These are phyloP conservation scores for Acacia melanoxylon DNA, from an alignment of 306 rosid species.

Conservation along the genomic window DNA sequence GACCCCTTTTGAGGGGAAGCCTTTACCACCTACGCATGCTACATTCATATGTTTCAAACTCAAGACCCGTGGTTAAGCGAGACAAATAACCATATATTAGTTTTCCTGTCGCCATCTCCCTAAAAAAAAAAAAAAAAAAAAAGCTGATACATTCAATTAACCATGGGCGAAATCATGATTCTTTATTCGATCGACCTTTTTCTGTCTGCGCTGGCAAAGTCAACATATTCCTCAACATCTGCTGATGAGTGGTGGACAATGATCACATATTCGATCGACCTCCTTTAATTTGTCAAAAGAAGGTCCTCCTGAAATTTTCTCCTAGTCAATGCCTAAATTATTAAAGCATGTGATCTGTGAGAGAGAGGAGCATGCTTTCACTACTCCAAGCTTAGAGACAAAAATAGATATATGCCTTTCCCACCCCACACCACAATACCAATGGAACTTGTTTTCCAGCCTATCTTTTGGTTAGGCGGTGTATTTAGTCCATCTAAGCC, in stretches of 20 bases:
- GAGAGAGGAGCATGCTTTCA: constrained; percentile 9
- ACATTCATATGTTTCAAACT: no score
- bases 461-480: no score
- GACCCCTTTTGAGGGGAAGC: no score
- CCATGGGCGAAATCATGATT: background rate
- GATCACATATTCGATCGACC: constrained; percentile 4
- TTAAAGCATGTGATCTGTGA: background rate
- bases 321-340: constrained; percentile 40
- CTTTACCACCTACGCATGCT: no score
- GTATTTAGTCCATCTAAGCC: no score
- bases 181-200: background rate
- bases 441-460: background rate
- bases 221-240: background rate
- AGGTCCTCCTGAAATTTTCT: constrained; percentile 48
- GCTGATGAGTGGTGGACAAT: background rate
- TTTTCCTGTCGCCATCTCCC: background rate
- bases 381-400: constrained; percentile 5
- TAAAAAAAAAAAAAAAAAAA: no score
- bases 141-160: no score
- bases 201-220: background rate
- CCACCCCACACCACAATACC: background rate
- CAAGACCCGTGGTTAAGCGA: no score
- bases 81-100: no score
- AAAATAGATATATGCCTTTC: constrained; percentile 23
- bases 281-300: constrained; percentile 39